Base-by-base conservation (phyloP, 352 stramenopile genomes). In the Globisporangium abappressorium region DNA sequence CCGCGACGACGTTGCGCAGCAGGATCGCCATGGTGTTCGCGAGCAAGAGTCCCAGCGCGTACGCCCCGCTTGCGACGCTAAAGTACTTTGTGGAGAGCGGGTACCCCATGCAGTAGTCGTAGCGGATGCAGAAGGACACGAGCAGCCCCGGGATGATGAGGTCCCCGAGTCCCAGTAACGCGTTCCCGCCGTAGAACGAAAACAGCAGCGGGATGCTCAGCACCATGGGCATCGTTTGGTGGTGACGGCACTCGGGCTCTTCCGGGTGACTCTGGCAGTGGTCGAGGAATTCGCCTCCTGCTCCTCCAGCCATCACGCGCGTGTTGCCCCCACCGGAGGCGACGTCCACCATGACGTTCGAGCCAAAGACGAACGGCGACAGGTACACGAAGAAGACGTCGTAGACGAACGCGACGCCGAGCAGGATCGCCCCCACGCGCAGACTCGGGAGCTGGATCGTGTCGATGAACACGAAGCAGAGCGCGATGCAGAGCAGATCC, bases 331-430 rank as follows among this genome's bases (percentile, higher is more conserved):
- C 91, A 24, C 82, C 90, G 5, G 94, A 98, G 0, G 95, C 95
- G 2, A 98, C 95, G 65, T 96, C 93, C 56, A 98, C 87, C 95
- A 99, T 99, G 54, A 99, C 88, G 57, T 77, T 94, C 28, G 77
- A 84, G 22, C 85, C 83, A 70, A 97, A 97, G 56, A 98, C 75
- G 18, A 90, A 79, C 5, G 96, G 96, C 34, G 91, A 97, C 14
- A 98, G 57, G 78, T 98, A 98, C 47, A 98, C 94, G 77, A 98
- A 98, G 73, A 98, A 99, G 54, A 99, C 95, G 72, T 99, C 96
- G 76, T 99, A 99, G 64, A 92, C 88, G 68, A 98, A 98, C 1
- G 94, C 94, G 41, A 98, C 77, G 14, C 84, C 79, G 33, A 99
- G 81, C 41, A 99, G 64, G 9, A 98, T 77, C 0, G 90, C 82